Evolutionary conservation across 169 alveolate genomes (phyloP).

Genomic region (Babesia bigemina): DNA sequence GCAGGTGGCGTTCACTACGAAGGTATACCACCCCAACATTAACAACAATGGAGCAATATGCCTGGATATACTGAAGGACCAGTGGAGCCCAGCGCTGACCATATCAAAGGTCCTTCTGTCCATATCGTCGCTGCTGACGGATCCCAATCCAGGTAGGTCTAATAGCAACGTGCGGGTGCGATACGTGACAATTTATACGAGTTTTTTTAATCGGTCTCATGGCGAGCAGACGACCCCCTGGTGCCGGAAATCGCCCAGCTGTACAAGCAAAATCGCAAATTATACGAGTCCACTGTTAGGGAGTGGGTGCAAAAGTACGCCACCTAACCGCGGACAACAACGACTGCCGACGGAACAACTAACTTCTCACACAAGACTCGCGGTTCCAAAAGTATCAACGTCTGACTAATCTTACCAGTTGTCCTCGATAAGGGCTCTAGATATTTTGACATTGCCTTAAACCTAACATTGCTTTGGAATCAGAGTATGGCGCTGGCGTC

Average conservation of each 20-base stretch:
- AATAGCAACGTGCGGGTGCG: too few species aligned
- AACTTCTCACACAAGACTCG: conserved; percentile 8
- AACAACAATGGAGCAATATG: conserved; percentile 97
- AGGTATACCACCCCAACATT: conserved; percentile 98
- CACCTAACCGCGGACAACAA: conserved; percentile 28
- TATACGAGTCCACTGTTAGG: conserved; percentile 95
- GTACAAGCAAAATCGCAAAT: conserved; percentile 91
- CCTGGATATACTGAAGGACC: conserved; percentile 96
- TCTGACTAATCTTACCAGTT: conserved; percentile 16
- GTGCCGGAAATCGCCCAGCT: conserved; percentile 99
- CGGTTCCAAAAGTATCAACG: conserved; percentile 19
- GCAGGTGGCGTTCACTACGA: conserved; percentile 93
- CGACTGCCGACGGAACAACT: conserved; percentile 19
- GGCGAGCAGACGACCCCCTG: conserved; percentile 91
- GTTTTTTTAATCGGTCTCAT: neutral
- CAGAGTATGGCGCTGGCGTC: neutral
- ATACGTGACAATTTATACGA: neutral
- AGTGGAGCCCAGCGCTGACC: conserved; percentile 99
- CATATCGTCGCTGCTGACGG: conserved; percentile 97
- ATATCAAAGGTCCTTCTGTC: conserved; percentile 97
- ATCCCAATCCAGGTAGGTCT: conserved; percentile 92
- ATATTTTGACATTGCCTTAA: conserved; percentile 20
- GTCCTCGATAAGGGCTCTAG: conserved; percentile 15
- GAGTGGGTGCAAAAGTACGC: conserved; percentile 99
- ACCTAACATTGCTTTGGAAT: conserved; percentile 1